Base-by-base conservation (phyloP, 1,284 basidiomycete genomes). In the Ustilago lituana region DNA sequence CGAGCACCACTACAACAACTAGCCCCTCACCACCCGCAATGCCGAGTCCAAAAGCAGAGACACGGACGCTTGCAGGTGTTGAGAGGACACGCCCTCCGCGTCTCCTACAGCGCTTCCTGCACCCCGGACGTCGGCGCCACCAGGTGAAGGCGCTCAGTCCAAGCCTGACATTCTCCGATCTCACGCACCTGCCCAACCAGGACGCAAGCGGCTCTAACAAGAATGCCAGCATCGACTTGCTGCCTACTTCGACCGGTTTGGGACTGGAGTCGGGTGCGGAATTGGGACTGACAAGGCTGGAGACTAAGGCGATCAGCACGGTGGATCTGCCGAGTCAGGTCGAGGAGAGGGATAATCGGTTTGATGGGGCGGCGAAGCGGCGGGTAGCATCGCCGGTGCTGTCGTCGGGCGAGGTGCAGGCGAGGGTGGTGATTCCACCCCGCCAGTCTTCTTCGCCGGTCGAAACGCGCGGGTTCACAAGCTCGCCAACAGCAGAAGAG, bases 271-370 rank as follows among this genome's bases (percentile, higher is more conserved):
- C 29, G 2, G 57, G 50, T 10, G 19, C 40, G 4, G 60, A 49
- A 4, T 20, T 64, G 5, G 59, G 65, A 1, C 29, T 68, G 26
- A 47, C 55, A 20, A 58, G 59, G 15, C 7, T 68, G 33, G 65
- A 68, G 14, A 31, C 10, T 5, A 65, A 46, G 15, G 62, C 68
- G 17, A 33, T 65, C 6, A 68, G 64, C 53, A 63, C 64, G 11
- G 57, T 64, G 5, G 65, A 72, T 27, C 24, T 72, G 24, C 69
- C 69, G 1, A 64, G 59, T 23, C 69, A 72, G 50, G 24, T 66
- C 2, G 58, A 61, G 14, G 54, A 62, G 47, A 39, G 62, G 33
- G 48, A 66, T 8, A 54, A 41, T 9, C 29, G 50, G 19, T 66
- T 71, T 7, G 62, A 51, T 4, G 51, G 54, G 0, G 55, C 41